Percentiles rank a stretch among this genome's conserved stretches.
phyloP scores from a whole-genome alignment of 495 filamentous ascomycete species.

The Aspergillus steynii region DNA sequence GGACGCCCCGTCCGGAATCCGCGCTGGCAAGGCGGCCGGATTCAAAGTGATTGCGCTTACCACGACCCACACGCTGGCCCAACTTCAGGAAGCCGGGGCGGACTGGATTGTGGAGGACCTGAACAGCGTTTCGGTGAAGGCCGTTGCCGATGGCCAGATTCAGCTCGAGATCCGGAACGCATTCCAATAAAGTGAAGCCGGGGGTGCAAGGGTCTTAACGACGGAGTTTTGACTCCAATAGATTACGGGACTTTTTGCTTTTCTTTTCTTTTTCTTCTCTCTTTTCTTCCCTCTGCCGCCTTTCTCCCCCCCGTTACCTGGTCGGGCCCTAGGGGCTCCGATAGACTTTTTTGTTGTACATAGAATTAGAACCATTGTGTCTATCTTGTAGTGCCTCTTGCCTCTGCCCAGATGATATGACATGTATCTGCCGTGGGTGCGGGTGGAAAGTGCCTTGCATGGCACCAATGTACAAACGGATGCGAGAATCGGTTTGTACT shows the following conservation, averaged over 20 bases:
- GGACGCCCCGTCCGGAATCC: conserved; percentile 90
- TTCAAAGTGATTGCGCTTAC: conserved; percentile 86
- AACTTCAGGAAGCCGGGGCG: conserved; percentile 70
- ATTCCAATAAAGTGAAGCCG: conserved; percentile 32
- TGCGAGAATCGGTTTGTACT: background rate
- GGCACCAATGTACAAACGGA: conserved; percentile 7
- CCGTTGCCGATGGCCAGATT: conserved; percentile 51
- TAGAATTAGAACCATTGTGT: conserved; percentile 1
- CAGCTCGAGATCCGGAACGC: conserved; percentile 54
- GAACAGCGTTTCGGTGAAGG: conserved; percentile 62
- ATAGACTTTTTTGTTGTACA: conserved; percentile 5
- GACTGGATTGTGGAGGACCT: conserved; percentile 90
- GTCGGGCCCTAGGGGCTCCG: background rate
- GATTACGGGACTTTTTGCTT: background rate
- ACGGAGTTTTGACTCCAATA: background rate
- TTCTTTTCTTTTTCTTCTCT: background rate
- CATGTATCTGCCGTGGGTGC: conserved; percentile 5
- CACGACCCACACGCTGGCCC: conserved; percentile 76
- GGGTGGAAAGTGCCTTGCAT: conserved; percentile 13
- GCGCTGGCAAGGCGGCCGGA: conserved; percentile 82
- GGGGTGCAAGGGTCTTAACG: conserved; percentile 2
- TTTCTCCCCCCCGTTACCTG: background rate
- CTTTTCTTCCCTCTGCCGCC: background rate
- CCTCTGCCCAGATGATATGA: conserved; percentile 9
- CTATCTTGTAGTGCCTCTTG: background rate